Evolutionary conservation across 2,329 filamentous ascomycete species (phyloP).

Genomic region (Aspergillus japonicus): DNA sequence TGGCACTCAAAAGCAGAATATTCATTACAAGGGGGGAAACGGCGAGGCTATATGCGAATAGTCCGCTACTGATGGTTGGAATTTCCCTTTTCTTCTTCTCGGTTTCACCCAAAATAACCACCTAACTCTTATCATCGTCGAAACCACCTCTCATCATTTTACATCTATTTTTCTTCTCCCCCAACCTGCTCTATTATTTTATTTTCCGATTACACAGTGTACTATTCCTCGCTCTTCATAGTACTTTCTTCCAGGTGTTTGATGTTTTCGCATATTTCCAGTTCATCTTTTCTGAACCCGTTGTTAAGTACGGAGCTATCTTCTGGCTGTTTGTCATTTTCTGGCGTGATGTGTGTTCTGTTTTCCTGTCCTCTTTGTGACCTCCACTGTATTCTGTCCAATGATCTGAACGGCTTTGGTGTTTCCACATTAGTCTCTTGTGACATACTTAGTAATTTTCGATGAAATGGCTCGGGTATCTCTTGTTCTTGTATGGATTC

Average conservation of each 20-base stretch:
- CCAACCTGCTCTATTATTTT: slow-evolving; percentile 10
- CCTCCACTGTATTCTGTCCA: slow-evolving; percentile 10
- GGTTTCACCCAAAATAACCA: slow-evolving; percentile 10
- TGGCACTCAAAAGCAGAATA: background rate
- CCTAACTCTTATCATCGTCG: slow-evolving; percentile 10
- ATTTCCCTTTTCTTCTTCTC: slow-evolving; percentile 17
- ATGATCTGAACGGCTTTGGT: slow-evolving; percentile 21
- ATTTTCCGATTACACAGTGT: slow-evolving; percentile 5
- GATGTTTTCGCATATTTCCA: slow-evolving; percentile 13
- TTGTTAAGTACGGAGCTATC: slow-evolving; percentile 1
- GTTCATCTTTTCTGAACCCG: slow-evolving; percentile 9
- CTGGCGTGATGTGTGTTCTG: background rate
- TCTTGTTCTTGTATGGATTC: too few species aligned
- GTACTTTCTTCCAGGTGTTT: slow-evolving; percentile 6
- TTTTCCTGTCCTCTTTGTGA: background rate
- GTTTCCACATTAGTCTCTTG: background rate
- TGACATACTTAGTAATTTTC: too few species aligned
- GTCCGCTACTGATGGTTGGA: slow-evolving; percentile 4
- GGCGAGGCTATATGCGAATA: background rate
- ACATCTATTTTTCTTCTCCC: background rate
- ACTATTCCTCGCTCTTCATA: too few species aligned
- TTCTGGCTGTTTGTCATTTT: background rate
- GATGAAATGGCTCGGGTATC: too few species aligned
- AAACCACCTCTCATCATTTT: background rate
- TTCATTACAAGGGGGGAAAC: background rate